Base-by-base conservation (phyloP, 1,284 basidiomycete genomes). In the Porphyrellus sp. region DNA sequence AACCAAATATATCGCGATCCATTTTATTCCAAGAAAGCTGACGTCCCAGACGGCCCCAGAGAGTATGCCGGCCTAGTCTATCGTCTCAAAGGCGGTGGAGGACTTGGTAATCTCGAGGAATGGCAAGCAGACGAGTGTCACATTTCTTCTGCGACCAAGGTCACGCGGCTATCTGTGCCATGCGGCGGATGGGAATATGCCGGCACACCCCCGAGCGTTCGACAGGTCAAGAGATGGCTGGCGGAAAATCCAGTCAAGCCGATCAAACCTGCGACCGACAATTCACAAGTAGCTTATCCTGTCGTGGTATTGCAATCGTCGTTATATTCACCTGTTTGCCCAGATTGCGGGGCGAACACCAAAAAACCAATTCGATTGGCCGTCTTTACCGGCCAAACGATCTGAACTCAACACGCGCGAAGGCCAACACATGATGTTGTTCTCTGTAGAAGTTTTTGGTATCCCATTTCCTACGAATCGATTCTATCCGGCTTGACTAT, bases 381-480 rank as follows among this genome's bases (percentile, higher is more conserved):
- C 83, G 58, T 77, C 78, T 23, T 80, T 82, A 6, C 80, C 82
- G 28, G 71, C 72, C 13, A 73, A 59, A 27, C 60, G 53, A 61
- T 72, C 75, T 12, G 69, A 73, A 4, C 69, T 71, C 13, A 65
- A 71, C 4, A 64, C 72, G 5, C 80, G 89, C 24, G 85, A 84
- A 64, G 82, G 79, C 52, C 85, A 89, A 58, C 80, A 80, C 63
- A 93, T 98, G 88, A 83, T 87, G 0, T 74, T 91, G 9, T 70
- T 98, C 40, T 83, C 88, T 3, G 67, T 98, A 42, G 96, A 98
- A 68, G 72, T 94, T 1, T 91, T 94, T 65, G 89, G 93, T 89
- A 54, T 59, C 80, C 58, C 8, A 34, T 33, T 4, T 21, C 38
- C 15, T 21, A 24, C 12, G 23, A 23, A 20, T 20, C 8, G 7